These are phyloP conservation scores for Suillus placidus DNA, from an alignment of 768 basidiomycete genomes.

Conservation along the genomic window DNA sequence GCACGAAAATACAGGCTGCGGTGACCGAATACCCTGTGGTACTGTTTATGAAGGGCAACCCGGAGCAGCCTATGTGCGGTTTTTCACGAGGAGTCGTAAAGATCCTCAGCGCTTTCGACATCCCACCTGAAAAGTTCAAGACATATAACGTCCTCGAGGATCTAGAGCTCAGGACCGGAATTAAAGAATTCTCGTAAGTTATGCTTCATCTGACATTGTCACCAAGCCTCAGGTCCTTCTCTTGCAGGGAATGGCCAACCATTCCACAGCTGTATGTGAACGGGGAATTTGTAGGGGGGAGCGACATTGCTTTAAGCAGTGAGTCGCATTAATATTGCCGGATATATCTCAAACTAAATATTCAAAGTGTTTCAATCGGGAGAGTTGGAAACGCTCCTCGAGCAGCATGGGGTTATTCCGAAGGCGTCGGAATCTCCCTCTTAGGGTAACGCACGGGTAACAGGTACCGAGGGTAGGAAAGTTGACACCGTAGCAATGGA, in stretches of 20 bases:
- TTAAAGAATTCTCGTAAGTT: conserved; percentile 98
- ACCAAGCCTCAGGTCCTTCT: not conserved
- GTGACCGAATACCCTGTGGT: conserved; percentile 80
- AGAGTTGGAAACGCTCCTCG: conserved; percentile 5
- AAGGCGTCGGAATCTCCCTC: not conserved
- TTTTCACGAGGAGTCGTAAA: conserved; percentile 95
- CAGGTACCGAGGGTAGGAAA: not conserved
- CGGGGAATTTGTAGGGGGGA: conserved; percentile 96
- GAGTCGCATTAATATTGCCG: conserved; percentile 38
- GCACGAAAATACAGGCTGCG: conserved; percentile 69
- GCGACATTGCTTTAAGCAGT: conserved; percentile 93
- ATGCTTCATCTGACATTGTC: not conserved
- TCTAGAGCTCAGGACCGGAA: conserved; percentile 75
- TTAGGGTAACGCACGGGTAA: not conserved
- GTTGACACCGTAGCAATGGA: not conserved
- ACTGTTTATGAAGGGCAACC: conserved; percentile 98
- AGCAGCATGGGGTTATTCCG: conserved; percentile 6
- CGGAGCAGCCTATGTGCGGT: conserved; percentile 84
- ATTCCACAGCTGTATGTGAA: conserved; percentile 94
- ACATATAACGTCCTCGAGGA: conserved; percentile 92
- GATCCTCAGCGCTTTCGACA: conserved; percentile 82
- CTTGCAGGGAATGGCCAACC: conserved; percentile 91
- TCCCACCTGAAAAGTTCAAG: conserved; percentile 78
- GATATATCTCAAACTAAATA: conserved; percentile 6
- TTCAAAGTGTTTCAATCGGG: conserved; percentile 6